phyloP scores from a whole-genome alignment of 75 land plant species.

The Selaginella tamariscina region DNA sequence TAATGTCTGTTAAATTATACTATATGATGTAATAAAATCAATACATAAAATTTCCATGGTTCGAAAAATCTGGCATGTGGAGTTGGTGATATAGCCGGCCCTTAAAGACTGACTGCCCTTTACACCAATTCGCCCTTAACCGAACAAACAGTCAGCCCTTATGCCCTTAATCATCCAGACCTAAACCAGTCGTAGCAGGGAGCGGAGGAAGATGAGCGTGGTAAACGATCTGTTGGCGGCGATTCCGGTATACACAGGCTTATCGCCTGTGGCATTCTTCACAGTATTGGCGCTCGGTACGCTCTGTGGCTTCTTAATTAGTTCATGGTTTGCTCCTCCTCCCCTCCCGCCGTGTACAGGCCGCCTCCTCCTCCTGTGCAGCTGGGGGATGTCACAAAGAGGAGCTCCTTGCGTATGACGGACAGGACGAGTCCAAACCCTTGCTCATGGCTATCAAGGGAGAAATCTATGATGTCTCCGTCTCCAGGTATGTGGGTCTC shows the following conservation, averaged over 20 bases:
- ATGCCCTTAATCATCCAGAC: too few species aligned
- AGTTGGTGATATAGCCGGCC: too few species aligned
- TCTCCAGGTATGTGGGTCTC: conserved; percentile 45
- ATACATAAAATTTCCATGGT: too few species aligned
- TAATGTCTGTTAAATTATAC: too few species aligned
- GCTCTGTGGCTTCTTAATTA: conserved; percentile 41
- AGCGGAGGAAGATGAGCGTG: conserved; percentile 7
- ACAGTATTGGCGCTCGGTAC: conserved; percentile 43
- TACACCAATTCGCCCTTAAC: too few species aligned
- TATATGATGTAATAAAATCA: too few species aligned
- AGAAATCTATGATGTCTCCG: conserved; percentile 88
- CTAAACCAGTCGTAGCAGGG: too few species aligned
- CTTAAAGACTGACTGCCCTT: too few species aligned
- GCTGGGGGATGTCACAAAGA: conserved; percentile 73
- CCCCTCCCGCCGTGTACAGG: conserved; percentile 28
- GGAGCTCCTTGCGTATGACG: conserved; percentile 64
- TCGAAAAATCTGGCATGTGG: too few species aligned
- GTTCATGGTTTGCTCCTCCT: conserved; percentile 32
- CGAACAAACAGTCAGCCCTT: too few species aligned
- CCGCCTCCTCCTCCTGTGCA: conserved; percentile 69
- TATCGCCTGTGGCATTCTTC: conserved; percentile 68
- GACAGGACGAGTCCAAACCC: conserved; percentile 66
- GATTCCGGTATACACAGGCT: conserved; percentile 71
- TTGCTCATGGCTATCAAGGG: conserved; percentile 91
- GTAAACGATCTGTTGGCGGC: conserved; percentile 26